Evolutionary conservation across 768 basidiomycete genomes (phyloP), one percentile per base, ranked within the genome.

Genomic region (Filobasidium floriforme): DNA sequence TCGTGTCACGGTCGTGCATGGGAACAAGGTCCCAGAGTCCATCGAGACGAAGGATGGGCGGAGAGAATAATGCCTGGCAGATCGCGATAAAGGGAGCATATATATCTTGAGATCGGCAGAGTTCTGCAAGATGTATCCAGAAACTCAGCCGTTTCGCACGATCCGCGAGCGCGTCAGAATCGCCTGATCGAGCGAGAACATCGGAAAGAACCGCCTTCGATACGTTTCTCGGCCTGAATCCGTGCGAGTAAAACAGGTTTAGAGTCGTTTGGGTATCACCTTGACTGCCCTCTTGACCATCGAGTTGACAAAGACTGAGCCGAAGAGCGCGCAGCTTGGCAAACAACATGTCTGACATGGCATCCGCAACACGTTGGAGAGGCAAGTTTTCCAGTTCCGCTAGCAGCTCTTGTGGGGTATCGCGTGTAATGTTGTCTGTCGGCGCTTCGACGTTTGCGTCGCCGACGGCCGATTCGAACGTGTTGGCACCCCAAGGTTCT

Each of bases 31-130:
- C 18, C 65, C 65, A 66, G 11, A 59, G 24, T 19, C 41, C 40
- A 10, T 22, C 19, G 1, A 66, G 59, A 9, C 65, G 57, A 7
- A 43, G 37, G 22, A 66, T 24, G 19, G 59, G 11, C 18, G 24
- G 65, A 14, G 32, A 46, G 24, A 22, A 41, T 19, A 66, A 10
- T 19, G 59, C 59, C 10, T 61, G 41, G 22, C 51, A 29, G 44
- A 66, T 49, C 15, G 65, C 65, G 2, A 66, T 22, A 28, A 60
- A 57, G 12, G 57, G 14, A 6, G 65, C 59, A 49, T 41, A 26
- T 22, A 51, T 59, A 32, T 44, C 44, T 5, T 41, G 6, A 22
- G 1, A 6, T 40, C 46, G 28, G n/a, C 22, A 22, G n/a, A 19
- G 15, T 51, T 61, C 46, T 15, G 40, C 65, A 2, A 66, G 41